A percentile compares a stretch with the other conserved stretches of the same genome.
phyloP scores from a whole-genome alignment of 805 yeast species.

The Ogataea philodendri region DNA sequence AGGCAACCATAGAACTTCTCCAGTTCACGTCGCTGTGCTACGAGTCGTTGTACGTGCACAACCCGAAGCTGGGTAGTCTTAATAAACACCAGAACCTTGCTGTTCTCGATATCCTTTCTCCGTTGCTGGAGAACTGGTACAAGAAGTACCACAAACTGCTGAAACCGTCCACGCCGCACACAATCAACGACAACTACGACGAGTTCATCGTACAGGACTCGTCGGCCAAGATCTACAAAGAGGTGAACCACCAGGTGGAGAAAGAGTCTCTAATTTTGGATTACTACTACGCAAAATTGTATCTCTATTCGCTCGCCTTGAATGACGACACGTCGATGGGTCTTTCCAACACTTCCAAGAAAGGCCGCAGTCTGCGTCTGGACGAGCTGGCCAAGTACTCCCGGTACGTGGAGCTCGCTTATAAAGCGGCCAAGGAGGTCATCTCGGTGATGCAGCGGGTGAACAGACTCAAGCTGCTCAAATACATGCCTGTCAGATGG shows the following conservation, averaged over 20 bases:
- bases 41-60: constrained; percentile 73
- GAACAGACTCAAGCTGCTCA: constrained; percentile 58
- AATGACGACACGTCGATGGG: constrained; percentile 43
- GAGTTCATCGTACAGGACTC: constrained; percentile 24
- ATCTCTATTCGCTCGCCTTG: constrained; percentile 80
- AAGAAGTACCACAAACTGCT: constrained; percentile 57
- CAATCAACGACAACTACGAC: constrained; percentile 20
- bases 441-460: constrained; percentile 68
- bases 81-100: constrained; percentile 67
- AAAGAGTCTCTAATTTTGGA: constrained; percentile 76
- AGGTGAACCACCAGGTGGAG: constrained; percentile 47
- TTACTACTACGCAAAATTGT: constrained; percentile 78
- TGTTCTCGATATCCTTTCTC: constrained; percentile 67
- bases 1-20: constrained; percentile 75
- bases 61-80: constrained; percentile 49
- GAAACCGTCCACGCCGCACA: constrained; percentile 44
- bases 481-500: constrained; percentile 92
- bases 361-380: constrained; percentile 43
- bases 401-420: constrained; percentile 77
- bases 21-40: constrained; percentile 80
- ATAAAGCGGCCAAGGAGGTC: constrained; percentile 78
- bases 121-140: constrained; percentile 78
- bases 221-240: constrained; percentile 38
- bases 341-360: constrained; percentile 30
- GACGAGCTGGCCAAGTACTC: constrained; percentile 74